Conservation (phyloP, 441 rosid genomes). For the Codiaeum variegatum region DNA sequence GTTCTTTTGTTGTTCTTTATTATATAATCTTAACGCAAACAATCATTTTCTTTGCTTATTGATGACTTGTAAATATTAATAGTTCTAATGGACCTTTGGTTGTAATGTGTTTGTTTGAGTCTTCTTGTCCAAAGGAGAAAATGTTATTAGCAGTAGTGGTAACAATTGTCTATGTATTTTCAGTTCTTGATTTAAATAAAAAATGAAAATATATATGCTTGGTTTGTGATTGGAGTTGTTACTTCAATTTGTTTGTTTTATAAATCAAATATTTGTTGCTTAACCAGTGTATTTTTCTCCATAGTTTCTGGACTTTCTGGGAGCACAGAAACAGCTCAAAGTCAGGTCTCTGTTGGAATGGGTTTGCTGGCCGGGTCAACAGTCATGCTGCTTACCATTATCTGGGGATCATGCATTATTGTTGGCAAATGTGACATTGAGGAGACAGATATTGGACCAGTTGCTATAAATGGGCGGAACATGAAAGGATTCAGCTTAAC, state of each 20-base stretch:
- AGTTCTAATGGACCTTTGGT: background rate
- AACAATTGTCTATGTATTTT: background rate
- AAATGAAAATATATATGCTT: background rate
- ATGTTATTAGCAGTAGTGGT: background rate
- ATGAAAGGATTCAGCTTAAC: conserved; percentile 53
- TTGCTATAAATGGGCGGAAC: conserved; percentile 48
- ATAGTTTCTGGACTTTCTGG: conserved; percentile 95
- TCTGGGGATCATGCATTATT: conserved; percentile 85
- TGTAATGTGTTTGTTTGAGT: too few species aligned
- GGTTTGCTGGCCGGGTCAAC: conserved; percentile 97
- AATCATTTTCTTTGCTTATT: background rate
- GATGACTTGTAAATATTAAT: background rate
- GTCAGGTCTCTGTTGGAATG: conserved; percentile 96
- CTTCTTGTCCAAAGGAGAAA: too few species aligned
- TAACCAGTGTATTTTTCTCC: background rate
- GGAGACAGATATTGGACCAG: conserved; percentile 24
- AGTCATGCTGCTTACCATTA: conserved; percentile 79
- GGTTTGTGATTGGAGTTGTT: background rate
- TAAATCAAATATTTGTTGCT: background rate
- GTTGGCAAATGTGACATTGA: conserved; percentile 81
- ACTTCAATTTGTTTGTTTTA: background rate
- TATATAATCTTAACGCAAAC: background rate
- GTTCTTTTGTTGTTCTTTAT: background rate
- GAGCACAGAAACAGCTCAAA: conserved; percentile 61
- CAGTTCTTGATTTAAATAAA: background rate